Conservation (phyloP, 2,329 filamentous ascomycete genomes). For the Pseudogymnoascus sp. region DNA sequence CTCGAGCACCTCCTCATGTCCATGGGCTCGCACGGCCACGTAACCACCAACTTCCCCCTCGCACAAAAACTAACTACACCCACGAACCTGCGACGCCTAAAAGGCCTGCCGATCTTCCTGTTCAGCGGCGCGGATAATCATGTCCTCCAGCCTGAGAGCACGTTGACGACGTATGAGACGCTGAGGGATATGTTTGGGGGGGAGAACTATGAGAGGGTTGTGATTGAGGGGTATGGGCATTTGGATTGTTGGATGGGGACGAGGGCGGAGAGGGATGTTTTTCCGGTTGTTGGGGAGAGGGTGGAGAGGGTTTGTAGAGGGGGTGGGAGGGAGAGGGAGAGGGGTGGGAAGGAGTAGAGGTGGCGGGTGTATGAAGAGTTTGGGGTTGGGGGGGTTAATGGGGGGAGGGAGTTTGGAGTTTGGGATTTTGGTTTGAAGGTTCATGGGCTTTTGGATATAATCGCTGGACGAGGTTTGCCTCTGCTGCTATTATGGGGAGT, state of each 20-base stretch:
- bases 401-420: neutral
- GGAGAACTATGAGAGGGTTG: conserved; percentile 41
- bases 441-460: neutral
- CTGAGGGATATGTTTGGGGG: conserved; percentile 45
- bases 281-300: conserved; percentile 46
- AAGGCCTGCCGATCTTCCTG: conserved; percentile 46
- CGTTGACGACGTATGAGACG: conserved; percentile 44
- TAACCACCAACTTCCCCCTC: conserved; percentile 44
- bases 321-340: conserved; percentile 14
- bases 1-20: conserved; percentile 48
- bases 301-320: conserved; percentile 41
- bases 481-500: neutral
- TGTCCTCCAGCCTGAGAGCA: conserved; percentile 46
- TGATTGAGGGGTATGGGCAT: conserved; percentile 52
- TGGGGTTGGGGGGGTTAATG: neutral
- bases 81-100: conserved; percentile 43
- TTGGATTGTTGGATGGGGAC: conserved; percentile 56
- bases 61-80: conserved; percentile 40
- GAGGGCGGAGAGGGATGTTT: conserved; percentile 51
- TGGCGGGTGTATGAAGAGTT: neutral
- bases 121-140: conserved; percentile 50
- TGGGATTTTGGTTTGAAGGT: neutral
- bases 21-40: conserved; percentile 43
- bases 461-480: neutral
- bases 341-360: neutral